A percentile compares a stretch with the other conserved stretches of the same genome.
These are phyloP conservation scores for Suillus luteus DNA, from an alignment of 768 basidiomycete genomes.

Conservation along the genomic window DNA sequence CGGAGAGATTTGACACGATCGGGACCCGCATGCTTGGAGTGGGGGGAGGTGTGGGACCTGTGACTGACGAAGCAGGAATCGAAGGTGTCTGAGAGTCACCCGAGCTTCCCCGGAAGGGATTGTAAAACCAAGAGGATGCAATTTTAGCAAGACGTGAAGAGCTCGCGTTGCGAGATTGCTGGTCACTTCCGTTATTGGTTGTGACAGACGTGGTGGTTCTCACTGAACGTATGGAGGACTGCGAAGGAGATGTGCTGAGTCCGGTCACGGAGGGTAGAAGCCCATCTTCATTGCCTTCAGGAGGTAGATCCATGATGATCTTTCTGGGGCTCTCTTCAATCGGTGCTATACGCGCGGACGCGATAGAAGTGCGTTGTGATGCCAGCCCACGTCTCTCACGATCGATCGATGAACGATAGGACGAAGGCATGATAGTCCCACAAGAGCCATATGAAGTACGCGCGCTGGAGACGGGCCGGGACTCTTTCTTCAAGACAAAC, in stretches of 20 bases:
- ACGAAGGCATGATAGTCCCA: conserved; percentile 37
- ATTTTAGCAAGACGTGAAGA: conserved; percentile 55
- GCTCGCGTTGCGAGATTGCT: conserved; percentile 27
- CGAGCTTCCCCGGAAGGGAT: conserved; percentile 65
- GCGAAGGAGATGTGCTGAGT: conserved; percentile 66
- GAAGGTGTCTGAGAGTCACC: conserved; percentile 65
- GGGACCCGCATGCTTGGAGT: conserved; percentile 33
- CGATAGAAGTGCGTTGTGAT: conserved; percentile 52
- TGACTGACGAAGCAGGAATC: conserved; percentile 51
- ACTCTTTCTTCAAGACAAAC: conserved; percentile 54
- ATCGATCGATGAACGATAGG: conserved; percentile 35
- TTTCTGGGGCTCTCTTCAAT: conserved; percentile 73
- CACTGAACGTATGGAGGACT: conserved; percentile 63
- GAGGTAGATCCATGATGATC: conserved; percentile 52
- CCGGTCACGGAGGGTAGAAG: conserved; percentile 36
- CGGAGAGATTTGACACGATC: conserved; percentile 31
- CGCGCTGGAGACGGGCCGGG: conserved; percentile 29
- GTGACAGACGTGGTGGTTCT: conserved; percentile 50
- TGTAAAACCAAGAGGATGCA: conserved; percentile 78
- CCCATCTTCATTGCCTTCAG: conserved; percentile 38
- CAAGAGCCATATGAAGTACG: conserved; percentile 46
- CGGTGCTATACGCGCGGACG: conserved; percentile 51
- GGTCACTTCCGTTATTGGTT: conserved; percentile 32
- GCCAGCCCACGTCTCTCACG: conserved; percentile 41
- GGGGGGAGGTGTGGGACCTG: conserved; percentile 22